These are phyloP conservation scores for Xylaria cubensis DNA, from an alignment of 495 filamentous ascomycete species.

Conservation along the genomic window DNA sequence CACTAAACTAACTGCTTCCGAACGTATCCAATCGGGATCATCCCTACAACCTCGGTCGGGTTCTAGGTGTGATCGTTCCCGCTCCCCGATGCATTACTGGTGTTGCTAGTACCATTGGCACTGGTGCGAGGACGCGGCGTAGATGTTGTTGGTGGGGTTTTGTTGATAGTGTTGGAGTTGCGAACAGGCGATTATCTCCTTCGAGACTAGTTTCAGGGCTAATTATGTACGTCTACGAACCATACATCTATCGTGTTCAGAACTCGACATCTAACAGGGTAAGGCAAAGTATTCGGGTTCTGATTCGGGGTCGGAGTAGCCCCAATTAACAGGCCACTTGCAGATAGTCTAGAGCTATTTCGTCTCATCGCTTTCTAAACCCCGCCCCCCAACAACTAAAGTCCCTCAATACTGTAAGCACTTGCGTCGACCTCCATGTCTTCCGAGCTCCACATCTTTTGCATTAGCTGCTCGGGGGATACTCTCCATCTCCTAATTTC, in stretches of 20 bases:
- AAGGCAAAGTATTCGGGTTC: not conserved
- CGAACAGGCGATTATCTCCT: not conserved
- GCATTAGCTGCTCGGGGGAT: not conserved
- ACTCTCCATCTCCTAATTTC: not conserved
- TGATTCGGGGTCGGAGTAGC: not conserved
- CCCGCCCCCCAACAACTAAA: conserved; percentile 13
- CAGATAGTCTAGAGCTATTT: not conserved
- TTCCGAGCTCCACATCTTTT: not conserved
- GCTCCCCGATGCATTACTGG: not conserved
- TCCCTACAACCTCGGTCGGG: not conserved
- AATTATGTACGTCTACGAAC: not conserved
- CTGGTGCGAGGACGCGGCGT: not conserved
- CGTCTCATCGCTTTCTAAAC: not conserved
- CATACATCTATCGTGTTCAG: not conserved
- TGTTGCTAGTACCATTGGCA: not conserved
- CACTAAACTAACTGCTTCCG: not conserved
- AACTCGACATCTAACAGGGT: not conserved
- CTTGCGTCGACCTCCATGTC: not conserved
- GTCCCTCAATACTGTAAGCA: not conserved
- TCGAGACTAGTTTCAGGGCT: conserved; percentile 3
- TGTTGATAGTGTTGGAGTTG: conserved; percentile 9
- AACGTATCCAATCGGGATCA: not conserved
- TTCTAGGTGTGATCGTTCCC: conserved; percentile 3
- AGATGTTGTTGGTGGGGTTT: conserved; percentile 10
- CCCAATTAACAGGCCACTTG: not conserved